Evolutionary conservation across 345 rosid genomes (phyloP).

Genomic region (Aegle marmelos): DNA sequence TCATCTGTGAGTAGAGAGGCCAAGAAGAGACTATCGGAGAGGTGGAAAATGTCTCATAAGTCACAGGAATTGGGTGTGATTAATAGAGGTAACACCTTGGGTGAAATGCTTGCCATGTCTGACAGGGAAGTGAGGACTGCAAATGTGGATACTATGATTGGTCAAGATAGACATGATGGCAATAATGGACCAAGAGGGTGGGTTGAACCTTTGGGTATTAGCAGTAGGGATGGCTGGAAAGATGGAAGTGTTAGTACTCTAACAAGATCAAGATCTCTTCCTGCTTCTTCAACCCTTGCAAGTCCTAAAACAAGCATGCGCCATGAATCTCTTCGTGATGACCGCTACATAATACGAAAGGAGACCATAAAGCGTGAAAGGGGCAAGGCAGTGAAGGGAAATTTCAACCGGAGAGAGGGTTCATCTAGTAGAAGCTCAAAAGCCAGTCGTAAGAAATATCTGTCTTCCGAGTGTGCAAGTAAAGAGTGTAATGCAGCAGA

Average conservation of each 20-base stretch:
- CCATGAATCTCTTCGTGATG: constrained; percentile 38
- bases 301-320: constrained; percentile 40
- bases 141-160: constrained; percentile 32
- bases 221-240: constrained; percentile 98
- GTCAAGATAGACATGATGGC: constrained; percentile 26
- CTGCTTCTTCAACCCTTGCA: constrained; percentile 46
- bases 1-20: constrained; percentile 88
- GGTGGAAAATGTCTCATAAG: constrained; percentile 85
- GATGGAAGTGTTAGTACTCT: constrained; percentile 42
- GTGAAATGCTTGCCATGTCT: constrained; percentile 89
- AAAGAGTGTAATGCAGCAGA: constrained; percentile 41
- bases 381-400: constrained; percentile 39
- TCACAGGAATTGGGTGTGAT: constrained; percentile 50
- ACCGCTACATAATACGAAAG: constrained; percentile 45
- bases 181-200: constrained; percentile 23
- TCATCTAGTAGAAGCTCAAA: constrained; percentile 41
- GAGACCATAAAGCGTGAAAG: constrained; percentile 43
- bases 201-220: constrained; percentile 79
- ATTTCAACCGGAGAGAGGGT: constrained; percentile 37
- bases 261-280: constrained; percentile 74
- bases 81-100: constrained; percentile 68
- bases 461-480: constrained; percentile 18
- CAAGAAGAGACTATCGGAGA: constrained; percentile 84
- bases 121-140: constrained; percentile 47
- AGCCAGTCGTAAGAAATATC: constrained; percentile 36